Percentiles rank a stretch among this genome's conserved stretches.
Evolutionary conservation across 2,329 filamentous ascomycete genomes (phyloP).

Genomic region (Curvularia sp.): DNA sequence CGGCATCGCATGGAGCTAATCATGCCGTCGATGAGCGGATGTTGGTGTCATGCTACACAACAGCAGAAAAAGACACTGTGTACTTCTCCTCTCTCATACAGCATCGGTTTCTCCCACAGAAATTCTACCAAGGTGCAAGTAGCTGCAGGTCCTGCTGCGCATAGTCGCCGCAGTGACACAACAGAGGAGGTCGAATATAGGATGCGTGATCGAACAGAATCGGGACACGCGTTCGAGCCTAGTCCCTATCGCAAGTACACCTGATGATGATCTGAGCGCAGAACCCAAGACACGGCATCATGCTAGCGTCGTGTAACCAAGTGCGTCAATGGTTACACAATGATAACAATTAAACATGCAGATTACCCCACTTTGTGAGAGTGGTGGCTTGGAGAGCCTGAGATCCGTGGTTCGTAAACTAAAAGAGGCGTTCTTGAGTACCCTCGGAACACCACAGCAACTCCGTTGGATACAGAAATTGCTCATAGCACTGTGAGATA

Average conservation of each 20-base stretch:
- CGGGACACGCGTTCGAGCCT: background rate
- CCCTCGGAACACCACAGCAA: slow-evolving; percentile 3
- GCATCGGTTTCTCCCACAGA: background rate
- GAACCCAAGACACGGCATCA: slow-evolving; percentile 13
- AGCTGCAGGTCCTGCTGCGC: background rate
- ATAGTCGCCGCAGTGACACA: slow-evolving; percentile 10
- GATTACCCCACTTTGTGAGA: slow-evolving; percentile 16
- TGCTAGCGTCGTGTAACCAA: slow-evolving; percentile 9
- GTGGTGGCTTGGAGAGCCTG: slow-evolving; percentile 3
- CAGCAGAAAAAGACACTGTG: slow-evolving; percentile 1
- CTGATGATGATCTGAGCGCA: slow-evolving; percentile 20
- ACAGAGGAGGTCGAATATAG: background rate
- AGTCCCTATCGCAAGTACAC: slow-evolving; percentile 15
- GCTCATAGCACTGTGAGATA: background rate
- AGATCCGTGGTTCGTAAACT: slow-evolving; percentile 3
- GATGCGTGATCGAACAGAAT: slow-evolving; percentile 14
- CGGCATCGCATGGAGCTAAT: slow-evolving; percentile 2
- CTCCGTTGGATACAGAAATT: slow-evolving; percentile 2
- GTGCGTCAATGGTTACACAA: slow-evolving; percentile 20
- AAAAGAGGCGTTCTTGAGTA: background rate
- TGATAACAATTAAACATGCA: slow-evolving; percentile 7
- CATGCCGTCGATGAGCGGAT: background rate
- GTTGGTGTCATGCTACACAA: slow-evolving; percentile 3
- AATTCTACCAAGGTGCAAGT: slow-evolving; percentile 2
- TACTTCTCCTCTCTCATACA: slow-evolving; percentile 4